These are phyloP conservation scores for Aspergillus sclerotioniger DNA, from an alignment of 495 filamentous ascomycete genomes.

Conservation along the genomic window DNA sequence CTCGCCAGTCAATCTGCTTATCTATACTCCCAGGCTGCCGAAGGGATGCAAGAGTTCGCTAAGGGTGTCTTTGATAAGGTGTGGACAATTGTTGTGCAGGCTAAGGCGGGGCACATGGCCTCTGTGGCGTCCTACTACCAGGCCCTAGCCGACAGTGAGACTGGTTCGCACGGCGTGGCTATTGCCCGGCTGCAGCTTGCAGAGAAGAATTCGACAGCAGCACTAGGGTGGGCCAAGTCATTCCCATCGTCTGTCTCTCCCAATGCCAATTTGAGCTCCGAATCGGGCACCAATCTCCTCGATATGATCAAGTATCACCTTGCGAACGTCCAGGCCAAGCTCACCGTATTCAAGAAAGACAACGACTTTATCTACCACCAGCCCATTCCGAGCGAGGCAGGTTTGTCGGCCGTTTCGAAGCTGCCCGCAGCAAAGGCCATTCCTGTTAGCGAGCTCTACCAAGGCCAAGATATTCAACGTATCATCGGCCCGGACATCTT, in stretches of 20 bases:
- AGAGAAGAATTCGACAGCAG: constrained; percentile 71
- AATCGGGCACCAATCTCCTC: constrained; percentile 67
- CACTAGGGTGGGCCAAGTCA: constrained; percentile 69
- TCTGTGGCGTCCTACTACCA: constrained; percentile 94
- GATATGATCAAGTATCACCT: constrained; percentile 83
- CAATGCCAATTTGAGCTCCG: constrained; percentile 78
- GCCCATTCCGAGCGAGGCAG: constrained; percentile 78
- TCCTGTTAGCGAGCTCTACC: constrained; percentile 93
- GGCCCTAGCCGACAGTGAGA: constrained; percentile 85
- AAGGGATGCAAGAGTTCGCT: constrained; percentile 91
- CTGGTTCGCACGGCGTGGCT: constrained; percentile 80
- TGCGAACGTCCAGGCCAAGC: constrained; percentile 73
- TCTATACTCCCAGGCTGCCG: constrained; percentile 80
- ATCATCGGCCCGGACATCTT: constrained; percentile 98
- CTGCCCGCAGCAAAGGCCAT: constrained; percentile 97
- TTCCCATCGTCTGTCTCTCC: constrained; percentile 79
- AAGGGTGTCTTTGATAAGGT: constrained; percentile 93
- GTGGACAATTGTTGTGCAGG: constrained; percentile 84
- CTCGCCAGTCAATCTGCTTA: constrained; percentile 86
- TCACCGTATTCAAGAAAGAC: constrained; percentile 76
- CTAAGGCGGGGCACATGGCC: constrained; percentile 80
- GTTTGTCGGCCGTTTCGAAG: constrained; percentile 78
- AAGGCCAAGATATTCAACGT: constrained; percentile 92
- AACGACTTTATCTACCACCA: constrained; percentile 99
- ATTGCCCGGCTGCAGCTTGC: constrained; percentile 81